Base-by-base conservation (phyloP, 352 stramenopile genomes). In the Globisporangium recalcitrans region DNA sequence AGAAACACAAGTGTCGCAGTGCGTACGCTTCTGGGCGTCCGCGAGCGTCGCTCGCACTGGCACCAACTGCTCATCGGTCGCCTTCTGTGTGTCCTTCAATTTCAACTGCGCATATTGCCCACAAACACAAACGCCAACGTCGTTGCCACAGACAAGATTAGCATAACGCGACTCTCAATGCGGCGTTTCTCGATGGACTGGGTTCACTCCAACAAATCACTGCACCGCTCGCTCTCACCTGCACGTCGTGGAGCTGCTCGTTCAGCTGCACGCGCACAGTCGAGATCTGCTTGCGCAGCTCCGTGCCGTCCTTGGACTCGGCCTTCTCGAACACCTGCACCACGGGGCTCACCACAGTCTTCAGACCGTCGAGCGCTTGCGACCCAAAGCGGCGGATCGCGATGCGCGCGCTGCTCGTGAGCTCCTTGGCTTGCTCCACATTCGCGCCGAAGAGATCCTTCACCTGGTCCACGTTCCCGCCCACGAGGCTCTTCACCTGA, bases 301-400 rank as follows among this genome's bases (percentile, higher is more conserved):
- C 60, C 21, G 83, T 92, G 56, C 83, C 83, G 46, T 92, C 80
- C 22, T 70, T 63, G 26, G 74, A 77, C 21, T 86, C 74, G 31
- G 79, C 81, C 63, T 83, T 74, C 59, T 88, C 70, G 64, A 88
- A 92, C 6, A 90, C 68, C 57, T 84, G 67, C 52, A 84, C 66
- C 52, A 89, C 64, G 11, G 80, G 83, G n/a, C 60, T 65, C 51
- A 82, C 69, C 21, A 71, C 55, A 58, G 62, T 69, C 70, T 76
- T 73, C 13, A 85, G 29, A n/a, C 64, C 44, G 26, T 70, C 65
- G 57, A 67, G 80, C 49, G 58, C 77, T 68, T 83, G 73, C 52
- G 77, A 60, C 40, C 71, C 54, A 22, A 71, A 36, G 52, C 75
- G 65, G 40, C 36, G 55, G 61, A 90, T 68, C 6, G 82, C 69